A percentile compares a stretch with the other conserved stretches of the same genome.
These are phyloP conservation scores for Thielaviopsis musarum DNA, from an alignment of 2,329 filamentous ascomycete genomes.

Conservation along the genomic window DNA sequence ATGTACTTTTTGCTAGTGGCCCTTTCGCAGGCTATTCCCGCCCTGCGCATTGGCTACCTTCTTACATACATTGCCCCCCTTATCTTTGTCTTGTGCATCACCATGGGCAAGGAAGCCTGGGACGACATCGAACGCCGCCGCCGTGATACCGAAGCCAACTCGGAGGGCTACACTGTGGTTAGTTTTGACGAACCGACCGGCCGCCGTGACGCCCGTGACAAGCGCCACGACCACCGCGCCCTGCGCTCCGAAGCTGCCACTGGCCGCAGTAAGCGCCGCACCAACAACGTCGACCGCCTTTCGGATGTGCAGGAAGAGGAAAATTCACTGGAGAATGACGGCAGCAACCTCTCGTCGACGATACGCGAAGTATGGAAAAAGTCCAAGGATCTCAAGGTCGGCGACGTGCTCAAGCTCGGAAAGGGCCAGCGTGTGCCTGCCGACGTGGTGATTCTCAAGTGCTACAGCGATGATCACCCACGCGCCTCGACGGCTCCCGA, in stretches of 20 bases:
- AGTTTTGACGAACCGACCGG: constrained; percentile 44
- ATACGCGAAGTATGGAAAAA: constrained; percentile 58
- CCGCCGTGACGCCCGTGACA: constrained; percentile 17
- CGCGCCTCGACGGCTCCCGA: constrained; percentile 31
- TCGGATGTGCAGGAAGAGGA: constrained; percentile 58
- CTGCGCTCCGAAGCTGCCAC: constrained; percentile 27
- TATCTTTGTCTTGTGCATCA: constrained; percentile 81
- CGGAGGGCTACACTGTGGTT: constrained; percentile 70
- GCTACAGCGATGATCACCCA: constrained; percentile 25
- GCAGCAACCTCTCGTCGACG: constrained; percentile 28
- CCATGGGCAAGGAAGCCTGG: constrained; percentile 85
- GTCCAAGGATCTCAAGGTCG: constrained; percentile 78
- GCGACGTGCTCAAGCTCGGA: constrained; percentile 80
- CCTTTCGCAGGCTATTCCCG: constrained; percentile 78
- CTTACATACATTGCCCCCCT: constrained; percentile 87
- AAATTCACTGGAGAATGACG: constrained; percentile 30
- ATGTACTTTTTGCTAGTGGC: constrained; percentile 96
- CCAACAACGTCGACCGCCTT: constrained; percentile 21
- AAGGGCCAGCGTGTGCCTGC: constrained; percentile 91
- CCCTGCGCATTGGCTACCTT: constrained; percentile 81
- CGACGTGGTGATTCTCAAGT: constrained; percentile 86
- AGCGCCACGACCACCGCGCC: constrained; percentile 13
- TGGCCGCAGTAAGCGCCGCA: constrained; percentile 9
- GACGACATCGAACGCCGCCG: constrained; percentile 79
- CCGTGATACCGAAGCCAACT: constrained; percentile 85